Percentiles rank a stretch among this genome's conserved stretches.
These are phyloP conservation scores for Sugiyamaella sp. DNA, from an alignment of 1,139 yeast genomes.

Conservation along the genomic window DNA sequence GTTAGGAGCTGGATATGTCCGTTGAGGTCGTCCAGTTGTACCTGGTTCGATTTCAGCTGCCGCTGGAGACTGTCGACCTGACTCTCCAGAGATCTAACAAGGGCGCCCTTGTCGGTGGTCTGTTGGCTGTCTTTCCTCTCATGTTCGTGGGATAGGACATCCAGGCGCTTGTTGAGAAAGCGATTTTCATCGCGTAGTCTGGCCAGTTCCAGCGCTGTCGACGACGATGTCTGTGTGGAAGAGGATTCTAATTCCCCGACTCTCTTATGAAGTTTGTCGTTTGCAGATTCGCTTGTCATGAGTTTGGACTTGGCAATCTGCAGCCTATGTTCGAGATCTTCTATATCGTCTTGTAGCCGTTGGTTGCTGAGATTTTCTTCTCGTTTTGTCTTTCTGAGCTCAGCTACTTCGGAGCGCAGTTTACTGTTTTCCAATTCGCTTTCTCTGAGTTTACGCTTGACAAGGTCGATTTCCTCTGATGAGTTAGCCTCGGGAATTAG, in stretches of 20 bases:
- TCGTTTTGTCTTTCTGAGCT: neutral
- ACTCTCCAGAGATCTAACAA: conserved; percentile 8
- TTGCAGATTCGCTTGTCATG: neutral
- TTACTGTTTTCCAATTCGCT: neutral
- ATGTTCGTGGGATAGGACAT: neutral
- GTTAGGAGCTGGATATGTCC: conserved; percentile 19
- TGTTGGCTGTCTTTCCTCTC: neutral
- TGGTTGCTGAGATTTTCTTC: neutral
- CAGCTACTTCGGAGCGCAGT: neutral
- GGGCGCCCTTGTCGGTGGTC: neutral
- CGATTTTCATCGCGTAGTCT: conserved; percentile 5
- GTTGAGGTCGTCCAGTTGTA: conserved; percentile 18
- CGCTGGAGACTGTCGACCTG: neutral
- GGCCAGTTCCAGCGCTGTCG: neutral
- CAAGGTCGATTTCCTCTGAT: neutral
- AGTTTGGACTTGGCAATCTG: neutral
- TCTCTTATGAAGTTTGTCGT: neutral
- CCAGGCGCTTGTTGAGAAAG: conserved; percentile 2
- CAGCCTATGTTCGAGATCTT: neutral
- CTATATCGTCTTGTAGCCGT: conserved; percentile 1
- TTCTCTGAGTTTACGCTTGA: neutral
- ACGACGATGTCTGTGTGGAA: neutral
- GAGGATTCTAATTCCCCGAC: conserved; percentile 1
- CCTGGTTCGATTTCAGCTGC: conserved; percentile 7
- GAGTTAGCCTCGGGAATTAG: neutral